A percentile compares a stretch with the other conserved stretches of the same genome.
Evolutionary conservation across 257 asterid genomes (phyloP).

Genomic region (Solanum pimpinellifolium): DNA sequence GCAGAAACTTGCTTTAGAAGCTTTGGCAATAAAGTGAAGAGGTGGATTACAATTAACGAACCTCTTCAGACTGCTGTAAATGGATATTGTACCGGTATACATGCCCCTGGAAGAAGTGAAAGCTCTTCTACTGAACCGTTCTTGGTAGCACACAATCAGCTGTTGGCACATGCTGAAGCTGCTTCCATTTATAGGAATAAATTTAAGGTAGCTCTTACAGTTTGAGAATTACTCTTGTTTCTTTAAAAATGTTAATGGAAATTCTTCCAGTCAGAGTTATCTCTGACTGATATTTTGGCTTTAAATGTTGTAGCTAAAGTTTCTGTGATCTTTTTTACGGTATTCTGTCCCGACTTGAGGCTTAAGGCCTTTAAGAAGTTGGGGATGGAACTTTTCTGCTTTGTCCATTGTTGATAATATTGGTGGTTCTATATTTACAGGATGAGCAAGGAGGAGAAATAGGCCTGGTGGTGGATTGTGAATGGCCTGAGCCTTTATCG

Average conservation of each 20-base stretch:
- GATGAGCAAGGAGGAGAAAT: slow-evolving; percentile 39
- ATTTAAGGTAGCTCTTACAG: slow-evolving; percentile 21
- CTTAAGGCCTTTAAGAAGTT: neutral
- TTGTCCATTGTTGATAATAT: neutral
- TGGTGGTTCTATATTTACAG: slow-evolving; percentile 10
- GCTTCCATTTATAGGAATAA: slow-evolving; percentile 28
- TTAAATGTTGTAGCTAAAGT: neutral
- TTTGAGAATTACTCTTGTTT: neutral
- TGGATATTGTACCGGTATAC: slow-evolving; percentile 32
- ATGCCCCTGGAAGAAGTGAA: slow-evolving; percentile 47
- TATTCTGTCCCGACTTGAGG: neutral
- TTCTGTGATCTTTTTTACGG: neutral
- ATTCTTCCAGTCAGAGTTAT: neutral
- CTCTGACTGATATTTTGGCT: neutral
- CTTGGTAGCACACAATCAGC: slow-evolving; percentile 38
- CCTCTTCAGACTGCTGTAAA: slow-evolving; percentile 46
- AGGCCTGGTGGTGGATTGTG: slow-evolving; percentile 43
- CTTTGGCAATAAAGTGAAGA: slow-evolving; percentile 51
- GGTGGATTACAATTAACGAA: slow-evolving; percentile 49
- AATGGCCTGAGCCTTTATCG: slow-evolving; percentile 46
- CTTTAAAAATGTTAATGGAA: neutral
- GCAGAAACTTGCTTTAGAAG: slow-evolving; percentile 43
- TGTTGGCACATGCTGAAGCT: slow-evolving; percentile 40
- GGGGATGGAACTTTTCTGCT: neutral
- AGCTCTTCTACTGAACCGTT: slow-evolving; percentile 22